A percentile compares a stretch with the other conserved stretches of the same genome.
These are phyloP conservation scores for Blastobotrys parvus DNA, from an alignment of 805 yeast species.

Conservation along the genomic window DNA sequence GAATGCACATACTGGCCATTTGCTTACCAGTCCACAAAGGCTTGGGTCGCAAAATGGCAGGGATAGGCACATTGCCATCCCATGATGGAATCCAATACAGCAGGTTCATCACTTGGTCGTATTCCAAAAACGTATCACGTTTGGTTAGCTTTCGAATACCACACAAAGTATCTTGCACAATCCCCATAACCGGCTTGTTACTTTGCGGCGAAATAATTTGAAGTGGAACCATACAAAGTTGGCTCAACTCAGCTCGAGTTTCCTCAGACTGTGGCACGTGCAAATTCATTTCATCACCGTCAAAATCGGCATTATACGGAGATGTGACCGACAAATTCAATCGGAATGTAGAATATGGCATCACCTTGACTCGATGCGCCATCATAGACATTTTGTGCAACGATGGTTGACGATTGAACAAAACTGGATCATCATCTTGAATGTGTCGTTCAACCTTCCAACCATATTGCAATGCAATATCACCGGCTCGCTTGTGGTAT, in stretches of 20 bases:
- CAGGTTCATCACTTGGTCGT: slow-evolving; percentile 93
- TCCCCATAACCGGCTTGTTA: slow-evolving; percentile 99
- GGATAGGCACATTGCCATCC: slow-evolving; percentile 97
- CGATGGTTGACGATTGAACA: slow-evolving; percentile 98
- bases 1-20: slow-evolving; percentile 83
- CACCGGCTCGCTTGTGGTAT: slow-evolving; percentile 97
- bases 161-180: slow-evolving; percentile 97
- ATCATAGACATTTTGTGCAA: slow-evolving; percentile 99
- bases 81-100: slow-evolving; percentile 97
- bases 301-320: slow-evolving; percentile 99
- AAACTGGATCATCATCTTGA: slow-evolving; percentile 95
- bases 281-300: slow-evolving; percentile 99
- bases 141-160: slow-evolving; percentile 94
- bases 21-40: slow-evolving; percentile 99
- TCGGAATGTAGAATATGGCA: slow-evolving; percentile 98
- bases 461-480: slow-evolving; percentile 93
- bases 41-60: slow-evolving; percentile 88
- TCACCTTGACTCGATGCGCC: slow-evolving; percentile 97
- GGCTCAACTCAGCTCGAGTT: slow-evolving; percentile 91
- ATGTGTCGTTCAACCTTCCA: slow-evolving; percentile 99
- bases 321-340: slow-evolving; percentile 94
- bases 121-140: slow-evolving; percentile 81
- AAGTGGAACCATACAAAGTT: slow-evolving; percentile 92
- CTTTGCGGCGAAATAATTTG: slow-evolving; percentile 98
- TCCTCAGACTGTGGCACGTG: slow-evolving; percentile 99